These are phyloP conservation scores for Clathrospora elynae DNA, from an alignment of 2,329 filamentous ascomycete species.

Conservation along the genomic window DNA sequence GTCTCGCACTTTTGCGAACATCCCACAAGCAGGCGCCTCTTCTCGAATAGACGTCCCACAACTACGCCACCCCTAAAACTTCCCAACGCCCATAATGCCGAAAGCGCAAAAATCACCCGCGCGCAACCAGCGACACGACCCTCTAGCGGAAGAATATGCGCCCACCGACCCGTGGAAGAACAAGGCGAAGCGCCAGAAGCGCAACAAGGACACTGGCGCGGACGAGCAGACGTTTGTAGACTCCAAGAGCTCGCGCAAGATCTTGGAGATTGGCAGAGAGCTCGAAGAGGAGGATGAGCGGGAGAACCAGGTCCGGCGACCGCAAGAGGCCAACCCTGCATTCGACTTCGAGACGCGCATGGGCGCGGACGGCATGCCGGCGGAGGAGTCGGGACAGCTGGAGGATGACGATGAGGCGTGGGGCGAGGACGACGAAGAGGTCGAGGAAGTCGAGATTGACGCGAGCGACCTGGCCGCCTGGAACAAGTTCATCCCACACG, in stretches of 20 bases:
- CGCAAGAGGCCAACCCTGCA: slow-evolving; percentile 60
- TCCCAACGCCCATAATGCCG: slow-evolving; percentile 69
- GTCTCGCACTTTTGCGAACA: slow-evolving; percentile 14
- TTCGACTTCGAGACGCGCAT: slow-evolving; percentile 84
- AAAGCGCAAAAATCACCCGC: slow-evolving; percentile 67
- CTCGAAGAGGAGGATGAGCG: slow-evolving; percentile 79
- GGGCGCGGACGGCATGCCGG: slow-evolving; percentile 53
- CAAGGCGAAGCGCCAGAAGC: slow-evolving; percentile 63
- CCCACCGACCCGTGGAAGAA: slow-evolving; percentile 72
- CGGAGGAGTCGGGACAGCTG: slow-evolving; percentile 57
- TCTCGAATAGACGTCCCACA: neutral
- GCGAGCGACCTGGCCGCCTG: slow-evolving; percentile 88
- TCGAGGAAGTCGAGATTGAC: slow-evolving; percentile 76
- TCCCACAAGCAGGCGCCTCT: too few species aligned
- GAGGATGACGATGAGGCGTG: slow-evolving; percentile 65
- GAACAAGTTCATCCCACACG: slow-evolving; percentile 81
- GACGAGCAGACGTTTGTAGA: slow-evolving; percentile 77
- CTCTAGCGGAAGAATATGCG: slow-evolving; percentile 85
- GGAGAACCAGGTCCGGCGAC: slow-evolving; percentile 52
- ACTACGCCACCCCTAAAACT: neutral
- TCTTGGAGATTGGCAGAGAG: slow-evolving; percentile 86
- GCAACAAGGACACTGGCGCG: slow-evolving; percentile 60
- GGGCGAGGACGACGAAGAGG: slow-evolving; percentile 78
- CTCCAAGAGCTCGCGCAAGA: slow-evolving; percentile 84
- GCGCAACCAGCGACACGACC: slow-evolving; percentile 78